These are phyloP conservation scores for Jatropha curcas DNA, from an alignment of 345 rosid species.

Conservation along the genomic window DNA sequence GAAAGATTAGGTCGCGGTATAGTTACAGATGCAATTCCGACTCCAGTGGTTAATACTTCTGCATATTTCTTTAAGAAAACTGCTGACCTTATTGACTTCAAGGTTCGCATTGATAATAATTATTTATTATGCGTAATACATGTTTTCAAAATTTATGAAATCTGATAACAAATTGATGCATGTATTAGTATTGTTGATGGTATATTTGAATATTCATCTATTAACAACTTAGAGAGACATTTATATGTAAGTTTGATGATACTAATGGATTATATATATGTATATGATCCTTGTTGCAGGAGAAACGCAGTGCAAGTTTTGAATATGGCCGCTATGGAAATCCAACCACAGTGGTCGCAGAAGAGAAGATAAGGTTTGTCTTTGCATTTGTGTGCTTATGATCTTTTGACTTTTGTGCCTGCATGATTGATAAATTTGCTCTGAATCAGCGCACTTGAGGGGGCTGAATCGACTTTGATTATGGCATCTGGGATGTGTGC, in stretches of 20 bases:
- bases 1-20: constrained; percentile 96
- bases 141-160: too few species aligned
- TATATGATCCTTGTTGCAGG: constrained; percentile 42
- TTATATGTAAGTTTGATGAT: not conserved
- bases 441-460: constrained; percentile 79
- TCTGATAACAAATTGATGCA: too few species aligned
- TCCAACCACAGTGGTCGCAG: constrained; percentile 82
- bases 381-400: not conserved
- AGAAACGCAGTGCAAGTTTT: constrained; percentile 76
- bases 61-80: constrained; percentile 91
- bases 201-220: too few species aligned
- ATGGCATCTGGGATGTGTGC: constrained; percentile 99
- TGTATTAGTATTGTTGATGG: too few species aligned
- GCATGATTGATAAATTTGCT: not conserved
- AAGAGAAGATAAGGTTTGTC: constrained; percentile 83
- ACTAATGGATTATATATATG: not conserved
- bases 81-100: constrained; percentile 83
- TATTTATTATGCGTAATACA: too few species aligned
- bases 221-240: not conserved
- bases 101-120: constrained; percentile 61
- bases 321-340: constrained; percentile 99
- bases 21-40: constrained; percentile 94
- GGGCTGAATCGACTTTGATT: constrained; percentile 90
- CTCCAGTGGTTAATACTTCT: constrained; percentile 92
- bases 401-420: not conserved